These are phyloP conservation scores for Cucumis melo DNA, from an alignment of 306 rosid species.

Conservation along the genomic window DNA sequence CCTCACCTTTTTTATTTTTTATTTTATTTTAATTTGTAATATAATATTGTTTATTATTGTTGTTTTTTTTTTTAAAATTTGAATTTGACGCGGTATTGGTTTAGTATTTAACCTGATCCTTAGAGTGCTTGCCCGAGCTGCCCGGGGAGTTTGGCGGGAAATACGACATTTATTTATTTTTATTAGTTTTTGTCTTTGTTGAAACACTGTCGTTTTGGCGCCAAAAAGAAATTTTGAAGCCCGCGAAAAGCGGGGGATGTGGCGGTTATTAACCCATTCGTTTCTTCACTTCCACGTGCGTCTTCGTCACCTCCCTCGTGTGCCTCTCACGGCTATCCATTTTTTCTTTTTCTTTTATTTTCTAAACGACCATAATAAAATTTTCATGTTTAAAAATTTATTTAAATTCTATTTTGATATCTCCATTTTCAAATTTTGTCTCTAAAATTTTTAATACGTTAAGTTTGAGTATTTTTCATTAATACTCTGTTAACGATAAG, in stretches of 20 bases:
- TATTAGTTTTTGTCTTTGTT: neutral
- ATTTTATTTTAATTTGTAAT: too few relatives aligned
- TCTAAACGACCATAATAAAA: too few relatives aligned
- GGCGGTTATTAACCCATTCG: neutral
- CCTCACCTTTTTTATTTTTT: neutral
- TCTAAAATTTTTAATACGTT: too few relatives aligned
- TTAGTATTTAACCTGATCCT: too few relatives aligned
- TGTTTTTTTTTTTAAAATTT: neutral
- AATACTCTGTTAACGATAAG: too few relatives aligned
- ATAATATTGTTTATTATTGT: neutral
- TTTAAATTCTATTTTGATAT: too few relatives aligned
- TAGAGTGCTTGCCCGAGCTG: neutral
- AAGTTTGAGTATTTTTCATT: too few relatives aligned
- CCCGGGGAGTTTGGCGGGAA: neutral
- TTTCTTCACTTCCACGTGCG: neutral
- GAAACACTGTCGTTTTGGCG: neutral
- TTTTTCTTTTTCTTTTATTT: too few relatives aligned
- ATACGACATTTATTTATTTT: neutral
- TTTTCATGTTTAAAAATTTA: too few relatives aligned
- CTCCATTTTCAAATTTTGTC: too few relatives aligned
- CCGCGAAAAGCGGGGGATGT: slow-evolving; percentile 4
- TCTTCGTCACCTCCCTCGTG: neutral
- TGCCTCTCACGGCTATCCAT: too few relatives aligned
- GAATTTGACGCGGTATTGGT: neutral
- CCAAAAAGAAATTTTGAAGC: neutral